These are phyloP conservation scores for Pyrus pyrifolia DNA, from an alignment of 306 rosid species.

Conservation along the genomic window DNA sequence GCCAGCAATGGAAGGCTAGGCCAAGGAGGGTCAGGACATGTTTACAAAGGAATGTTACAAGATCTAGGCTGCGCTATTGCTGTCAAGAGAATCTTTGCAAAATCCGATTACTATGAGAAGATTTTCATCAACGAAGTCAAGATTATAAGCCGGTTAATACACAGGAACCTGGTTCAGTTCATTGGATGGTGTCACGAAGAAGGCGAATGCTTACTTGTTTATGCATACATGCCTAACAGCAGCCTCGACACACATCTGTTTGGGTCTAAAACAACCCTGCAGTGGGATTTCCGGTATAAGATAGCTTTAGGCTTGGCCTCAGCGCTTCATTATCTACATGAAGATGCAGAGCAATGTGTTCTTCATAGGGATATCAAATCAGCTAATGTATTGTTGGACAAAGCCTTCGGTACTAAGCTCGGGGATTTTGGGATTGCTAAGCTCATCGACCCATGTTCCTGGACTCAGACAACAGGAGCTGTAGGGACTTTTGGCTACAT, in stretches of 20 bases:
- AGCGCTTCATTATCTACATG: slow-evolving; percentile 11
- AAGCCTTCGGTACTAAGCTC: slow-evolving; percentile 39
- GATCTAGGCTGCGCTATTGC: slow-evolving; percentile 29
- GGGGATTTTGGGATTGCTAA: slow-evolving; percentile 56
- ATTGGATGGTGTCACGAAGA: too few species aligned
- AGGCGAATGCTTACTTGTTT: too few species aligned
- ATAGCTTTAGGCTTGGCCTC: slow-evolving; percentile 34
- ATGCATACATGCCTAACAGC: slow-evolving; percentile 33
- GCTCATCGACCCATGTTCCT: slow-evolving; percentile 35
- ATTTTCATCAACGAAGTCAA: slow-evolving; percentile 39
- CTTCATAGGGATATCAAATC: slow-evolving; percentile 61
- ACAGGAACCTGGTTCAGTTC: slow-evolving; percentile 5
- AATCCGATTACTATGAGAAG: slow-evolving; percentile 29
- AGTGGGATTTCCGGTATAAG: slow-evolving; percentile 39
- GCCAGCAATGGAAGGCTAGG: slow-evolving; percentile 30
- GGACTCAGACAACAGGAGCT: slow-evolving; percentile 28
- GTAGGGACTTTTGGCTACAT: slow-evolving; percentile 39
- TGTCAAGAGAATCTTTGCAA: slow-evolving; percentile 43
- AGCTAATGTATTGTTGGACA: slow-evolving; percentile 42
- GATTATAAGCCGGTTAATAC: slow-evolving; percentile 52
- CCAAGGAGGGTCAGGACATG: neutral
- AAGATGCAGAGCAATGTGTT: slow-evolving; percentile 45
- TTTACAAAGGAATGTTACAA: neutral
- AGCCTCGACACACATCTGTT: slow-evolving; percentile 47
- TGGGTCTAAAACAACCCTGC: slow-evolving; percentile 23